Conservation (phyloP, 208 protist genomes). For the Naegleria gruberi region DNA sequence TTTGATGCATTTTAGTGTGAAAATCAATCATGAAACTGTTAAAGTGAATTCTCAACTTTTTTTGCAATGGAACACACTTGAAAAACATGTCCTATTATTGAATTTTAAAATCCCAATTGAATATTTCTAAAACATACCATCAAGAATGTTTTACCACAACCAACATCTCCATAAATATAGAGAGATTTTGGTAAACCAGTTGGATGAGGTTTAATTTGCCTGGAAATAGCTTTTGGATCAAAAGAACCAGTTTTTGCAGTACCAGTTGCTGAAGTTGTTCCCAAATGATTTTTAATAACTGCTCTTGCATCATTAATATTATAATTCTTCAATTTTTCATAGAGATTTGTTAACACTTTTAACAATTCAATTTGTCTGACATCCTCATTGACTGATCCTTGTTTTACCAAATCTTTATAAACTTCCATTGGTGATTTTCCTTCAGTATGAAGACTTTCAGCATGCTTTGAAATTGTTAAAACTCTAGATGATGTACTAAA, state of each 20-base stretch:
- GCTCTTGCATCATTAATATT: not conserved
- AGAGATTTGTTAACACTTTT: not conserved
- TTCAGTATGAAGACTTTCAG: not conserved
- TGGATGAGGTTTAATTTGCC: not conserved
- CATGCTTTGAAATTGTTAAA: not conserved
- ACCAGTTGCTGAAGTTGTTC: not conserved
- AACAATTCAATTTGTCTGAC: not conserved
- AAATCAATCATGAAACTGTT: constrained; percentile 91
- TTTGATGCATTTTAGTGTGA: constrained; percentile 63
- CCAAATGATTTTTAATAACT: not conserved
- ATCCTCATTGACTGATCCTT: not conserved
- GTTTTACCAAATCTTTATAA: not conserved
- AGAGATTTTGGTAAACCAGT: constrained; percentile 28
- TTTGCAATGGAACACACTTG: constrained; percentile 58
- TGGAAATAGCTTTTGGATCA: not conserved
- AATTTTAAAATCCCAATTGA: too few species aligned
- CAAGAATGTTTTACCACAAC: constrained; percentile 88
- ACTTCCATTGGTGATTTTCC: not conserved
- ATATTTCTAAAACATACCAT: too few species aligned
- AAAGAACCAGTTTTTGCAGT: not conserved
- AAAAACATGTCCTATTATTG: constrained; percentile 85
- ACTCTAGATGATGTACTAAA: too few species aligned
- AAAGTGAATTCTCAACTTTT: constrained; percentile 84
- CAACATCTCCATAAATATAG: constrained; percentile 87
- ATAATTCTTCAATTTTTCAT: not conserved